Evolutionary conservation across 306 rosid species (phyloP).

Genomic region (Abrus pulchellus): DNA sequence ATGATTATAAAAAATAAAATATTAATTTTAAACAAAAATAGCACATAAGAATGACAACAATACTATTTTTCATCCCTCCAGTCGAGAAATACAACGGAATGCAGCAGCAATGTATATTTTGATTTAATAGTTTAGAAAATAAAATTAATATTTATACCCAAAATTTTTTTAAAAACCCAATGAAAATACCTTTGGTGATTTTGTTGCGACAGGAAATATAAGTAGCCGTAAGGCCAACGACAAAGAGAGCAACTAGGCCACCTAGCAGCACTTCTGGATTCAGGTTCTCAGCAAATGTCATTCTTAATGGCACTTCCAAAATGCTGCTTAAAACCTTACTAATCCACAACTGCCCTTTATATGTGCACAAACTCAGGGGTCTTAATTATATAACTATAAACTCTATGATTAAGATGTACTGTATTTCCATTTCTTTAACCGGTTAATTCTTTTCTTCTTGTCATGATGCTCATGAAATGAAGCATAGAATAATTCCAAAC

Average conservation of each 20-base stretch:
- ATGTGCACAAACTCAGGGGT: no score
- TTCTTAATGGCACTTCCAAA: slow-evolving; percentile 3
- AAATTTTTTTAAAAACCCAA: neutral
- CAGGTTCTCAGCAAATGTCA: neutral
- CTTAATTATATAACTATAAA: no score
- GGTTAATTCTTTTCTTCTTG: neutral
- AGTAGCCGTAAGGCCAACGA: slow-evolving; percentile 39
- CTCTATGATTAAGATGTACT: no score
- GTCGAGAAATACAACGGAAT: no score
- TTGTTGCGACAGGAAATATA: slow-evolving; percentile 2
- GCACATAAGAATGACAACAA: no score
- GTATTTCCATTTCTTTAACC: neutral
- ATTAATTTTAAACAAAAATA: no score
- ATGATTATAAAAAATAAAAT: no score
- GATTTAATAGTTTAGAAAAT: no score
- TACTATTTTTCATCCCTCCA: no score
- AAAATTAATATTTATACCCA: no score
- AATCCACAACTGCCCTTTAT: neutral
- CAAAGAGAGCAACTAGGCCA: slow-evolving; percentile 32
- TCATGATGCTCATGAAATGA: neutral
- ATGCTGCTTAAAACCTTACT: neutral
- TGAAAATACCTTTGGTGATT: neutral
- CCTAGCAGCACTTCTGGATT: neutral
- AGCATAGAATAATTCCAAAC: slow-evolving; percentile 9
- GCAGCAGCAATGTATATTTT: no score